Percentiles rank a stretch among this genome's conserved stretches.
phyloP scores from a whole-genome alignment of 108 stramenopile species.

The Parietichytrium sp. region DNA sequence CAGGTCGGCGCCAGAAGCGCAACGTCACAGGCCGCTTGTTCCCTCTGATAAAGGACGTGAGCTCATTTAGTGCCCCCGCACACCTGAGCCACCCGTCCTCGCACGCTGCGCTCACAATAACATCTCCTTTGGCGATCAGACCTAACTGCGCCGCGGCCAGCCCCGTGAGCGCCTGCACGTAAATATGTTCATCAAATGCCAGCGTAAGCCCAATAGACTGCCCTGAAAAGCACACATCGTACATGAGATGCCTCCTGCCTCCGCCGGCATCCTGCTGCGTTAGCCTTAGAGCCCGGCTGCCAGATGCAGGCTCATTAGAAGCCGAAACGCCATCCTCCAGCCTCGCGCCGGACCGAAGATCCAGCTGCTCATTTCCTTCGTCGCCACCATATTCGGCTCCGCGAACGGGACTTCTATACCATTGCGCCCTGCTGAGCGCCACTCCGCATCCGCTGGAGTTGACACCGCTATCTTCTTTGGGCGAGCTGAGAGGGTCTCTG shows the following conservation, averaged over 20 bases:
- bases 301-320: no score
- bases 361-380: no score
- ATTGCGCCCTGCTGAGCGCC: no score
- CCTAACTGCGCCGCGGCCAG: background rate
- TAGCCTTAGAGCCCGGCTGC: no score
- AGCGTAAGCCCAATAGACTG: conserved; percentile 21
- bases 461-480: no score
- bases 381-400: no score
- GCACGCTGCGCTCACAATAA: conserved; percentile 5
- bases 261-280: no score
- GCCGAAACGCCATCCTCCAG: no score
- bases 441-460: no score
- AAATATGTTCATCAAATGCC: background rate
- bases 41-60: conserved; percentile 16
- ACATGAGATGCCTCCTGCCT: background rate
- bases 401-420: no score
- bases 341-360: no score
- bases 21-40: background rate
- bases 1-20: conserved; percentile 20
- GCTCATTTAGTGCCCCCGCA: conserved; percentile 4
- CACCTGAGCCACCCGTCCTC: conserved; percentile 23
- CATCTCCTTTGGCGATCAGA: conserved; percentile 31
- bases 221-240: conserved; percentile 26
- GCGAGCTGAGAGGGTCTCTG: no score
- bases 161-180: background rate